Base-by-base conservation (phyloP, 2,329 filamentous ascomycete genomes). In the Onygena corvina region DNA sequence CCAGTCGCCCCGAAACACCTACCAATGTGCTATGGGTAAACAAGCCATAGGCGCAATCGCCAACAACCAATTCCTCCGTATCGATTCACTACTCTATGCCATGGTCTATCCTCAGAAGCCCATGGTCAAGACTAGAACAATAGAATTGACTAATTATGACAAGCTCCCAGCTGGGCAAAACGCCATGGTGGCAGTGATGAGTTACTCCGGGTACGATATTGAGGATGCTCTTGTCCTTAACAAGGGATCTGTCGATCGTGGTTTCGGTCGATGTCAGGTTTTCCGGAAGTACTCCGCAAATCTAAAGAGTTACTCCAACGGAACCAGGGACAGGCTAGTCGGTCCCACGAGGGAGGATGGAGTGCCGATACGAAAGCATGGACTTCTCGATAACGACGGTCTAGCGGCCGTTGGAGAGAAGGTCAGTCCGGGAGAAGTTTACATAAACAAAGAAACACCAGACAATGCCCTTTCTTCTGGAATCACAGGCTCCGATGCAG, bases 21-120 rank as follows among this genome's bases (percentile, higher is more conserved):
- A 98, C 62, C 90, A 96, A 74, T 95, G 90, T 70, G 92, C 92
- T 69, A 98, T 98, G 92, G 92, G 92, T 77, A 98, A 98, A 71
- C 92, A 98, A 84, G 92, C 92, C 33, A 96, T 98, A 64, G 92
- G 92, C 29, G 89, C 90, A 29, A 96, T 98, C 63, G 92, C 90
- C 12, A 94, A 94, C 63, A 98, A 98, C 63, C 92, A 98, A 66
- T 94, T 95, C 70, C 86, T 90, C 60, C 83, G 92, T 50, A 95
- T 98, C 64, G 92, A 98, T 61, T 96, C 90, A 0, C 75, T 98
- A 12, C 78, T 98, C 4, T 96, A 95, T 64, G 85, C 94, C 1
- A 86, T 98, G 71, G 92, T 98, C 2, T 98, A 98, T 61, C 92
- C 92, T 4, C 93, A 98, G 63, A 82, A 94, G 59, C 92, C 92